phyloP scores from a whole-genome alignment of 2,329 filamentous ascomycete genomes.

The Kalmusia sp. region DNA sequence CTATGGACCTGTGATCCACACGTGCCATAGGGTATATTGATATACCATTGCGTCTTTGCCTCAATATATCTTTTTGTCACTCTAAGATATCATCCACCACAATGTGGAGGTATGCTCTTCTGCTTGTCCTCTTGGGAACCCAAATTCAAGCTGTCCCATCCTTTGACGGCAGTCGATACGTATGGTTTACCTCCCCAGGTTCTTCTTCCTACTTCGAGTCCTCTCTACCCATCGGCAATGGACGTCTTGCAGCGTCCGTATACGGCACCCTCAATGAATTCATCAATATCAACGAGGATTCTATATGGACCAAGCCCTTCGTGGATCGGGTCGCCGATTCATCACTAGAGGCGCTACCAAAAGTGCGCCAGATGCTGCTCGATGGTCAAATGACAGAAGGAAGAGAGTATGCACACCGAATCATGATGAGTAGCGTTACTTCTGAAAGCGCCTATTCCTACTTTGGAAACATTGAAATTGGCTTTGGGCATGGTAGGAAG shows the following conservation, averaged over 20 bases:
- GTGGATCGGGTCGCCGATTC: slow-evolving; percentile 15
- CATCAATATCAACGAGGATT: slow-evolving; percentile 20
- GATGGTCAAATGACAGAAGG: slow-evolving; percentile 15
- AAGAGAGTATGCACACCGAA: slow-evolving; percentile 6
- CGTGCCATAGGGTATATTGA: no score
- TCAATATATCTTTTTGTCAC: no score
- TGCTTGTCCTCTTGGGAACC: no score
- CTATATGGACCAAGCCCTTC: slow-evolving; percentile 20
- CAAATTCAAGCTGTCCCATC: no score
- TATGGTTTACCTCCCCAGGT: not conserved
- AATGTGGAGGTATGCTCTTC: no score
- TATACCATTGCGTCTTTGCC: no score
- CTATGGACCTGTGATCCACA: no score
- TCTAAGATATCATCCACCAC: no score
- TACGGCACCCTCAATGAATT: slow-evolving; percentile 18
- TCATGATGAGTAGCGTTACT: slow-evolving; percentile 9
- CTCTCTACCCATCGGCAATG: slow-evolving; percentile 19
- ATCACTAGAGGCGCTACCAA: slow-evolving; percentile 8
- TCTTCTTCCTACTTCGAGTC: not conserved
- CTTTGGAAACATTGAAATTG: slow-evolving; percentile 8
- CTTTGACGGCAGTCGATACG: not conserved
- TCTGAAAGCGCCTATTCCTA: slow-evolving; percentile 5
- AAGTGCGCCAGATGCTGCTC: slow-evolving; percentile 12
- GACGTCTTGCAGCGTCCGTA: slow-evolving; percentile 13
- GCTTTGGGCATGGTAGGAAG: slow-evolving; percentile 12